Conservation (phyloP, 768 basidiomycete species). For the Boletus eberwhitei region DNA sequence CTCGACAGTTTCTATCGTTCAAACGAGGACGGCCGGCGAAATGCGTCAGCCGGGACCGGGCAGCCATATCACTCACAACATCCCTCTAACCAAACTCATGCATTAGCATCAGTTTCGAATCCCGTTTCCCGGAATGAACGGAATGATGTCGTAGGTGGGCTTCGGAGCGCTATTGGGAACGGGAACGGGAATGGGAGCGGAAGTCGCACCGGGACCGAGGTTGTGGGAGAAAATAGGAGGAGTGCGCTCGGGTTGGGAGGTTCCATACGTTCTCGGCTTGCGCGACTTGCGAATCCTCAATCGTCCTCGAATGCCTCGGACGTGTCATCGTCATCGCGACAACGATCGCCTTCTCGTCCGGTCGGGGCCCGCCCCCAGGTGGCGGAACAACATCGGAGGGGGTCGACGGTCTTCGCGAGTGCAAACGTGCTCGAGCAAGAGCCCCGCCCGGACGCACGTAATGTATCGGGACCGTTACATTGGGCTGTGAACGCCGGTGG, state of each 20-base stretch:
- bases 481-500: constrained; percentile 9
- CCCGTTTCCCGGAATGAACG: constrained; percentile 10
- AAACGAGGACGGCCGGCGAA: constrained; percentile 24
- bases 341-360: constrained; percentile 25
- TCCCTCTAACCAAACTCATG: constrained; percentile 2
- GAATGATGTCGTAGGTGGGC: constrained; percentile 1
- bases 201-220: constrained; percentile 8
- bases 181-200: constrained; percentile 9
- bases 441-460: constrained; percentile 5
- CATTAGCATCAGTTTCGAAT: background rate
- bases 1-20: constrained; percentile 23
- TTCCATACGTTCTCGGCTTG: constrained; percentile 26
- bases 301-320: constrained; percentile 8
- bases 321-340: constrained; percentile 11
- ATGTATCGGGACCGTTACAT: background rate
- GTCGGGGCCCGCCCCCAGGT: constrained; percentile 25
- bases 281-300: constrained; percentile 21
- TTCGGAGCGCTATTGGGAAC: constrained; percentile 1
- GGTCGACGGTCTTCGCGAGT: constrained; percentile 4
- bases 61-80: constrained; percentile 11
- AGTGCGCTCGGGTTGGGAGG: constrained; percentile 22
- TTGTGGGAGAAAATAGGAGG: constrained; percentile 15
- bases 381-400: constrained; percentile 13
- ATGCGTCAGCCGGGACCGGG: constrained; percentile 1
- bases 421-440: constrained; percentile 10